A percentile compares a stretch with the other conserved stretches of the same genome.
Evolutionary conservation across 768 basidiomycete species (phyloP).

Genomic region (Amanita inopinata): DNA sequence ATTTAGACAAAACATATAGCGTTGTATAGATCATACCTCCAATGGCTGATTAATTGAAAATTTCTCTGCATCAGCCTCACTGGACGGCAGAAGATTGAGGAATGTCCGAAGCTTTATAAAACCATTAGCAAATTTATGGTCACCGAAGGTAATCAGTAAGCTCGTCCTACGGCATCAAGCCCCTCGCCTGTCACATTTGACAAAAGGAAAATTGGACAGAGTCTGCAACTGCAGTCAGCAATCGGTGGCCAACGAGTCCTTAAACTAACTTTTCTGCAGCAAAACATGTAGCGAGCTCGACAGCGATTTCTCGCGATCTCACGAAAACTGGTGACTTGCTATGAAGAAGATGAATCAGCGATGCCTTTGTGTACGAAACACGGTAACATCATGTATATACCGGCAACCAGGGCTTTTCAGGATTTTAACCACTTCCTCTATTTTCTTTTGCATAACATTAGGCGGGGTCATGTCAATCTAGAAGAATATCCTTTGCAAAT

Average conservation of each 20-base stretch:
- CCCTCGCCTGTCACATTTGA: slow-evolving; percentile 96
- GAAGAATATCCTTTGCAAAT: neutral
- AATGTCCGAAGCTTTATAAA: slow-evolving; percentile 66
- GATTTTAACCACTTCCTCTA: slow-evolving; percentile 89
- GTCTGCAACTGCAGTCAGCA: slow-evolving; percentile 28
- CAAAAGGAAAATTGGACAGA: slow-evolving; percentile 86
- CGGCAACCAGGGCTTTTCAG: slow-evolving; percentile 88
- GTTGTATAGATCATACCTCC: slow-evolving; percentile 37
- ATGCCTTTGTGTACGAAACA: neutral
- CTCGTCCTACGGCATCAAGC: slow-evolving; percentile 55
- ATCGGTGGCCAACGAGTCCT: neutral
- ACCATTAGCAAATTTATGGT: neutral
- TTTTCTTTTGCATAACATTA: slow-evolving; percentile 83
- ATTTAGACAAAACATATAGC: slow-evolving; percentile 2
- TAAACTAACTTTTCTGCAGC: slow-evolving; percentile 54
- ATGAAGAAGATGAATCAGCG: neutral
- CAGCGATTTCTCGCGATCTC: slow-evolving; percentile 69
- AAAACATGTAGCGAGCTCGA: slow-evolving; percentile 69
- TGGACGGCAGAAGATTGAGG: slow-evolving; percentile 83
- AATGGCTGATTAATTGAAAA: slow-evolving; percentile 73
- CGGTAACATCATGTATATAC: slow-evolving; percentile 26
- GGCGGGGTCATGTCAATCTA: slow-evolving; percentile 97
- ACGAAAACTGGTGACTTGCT: slow-evolving; percentile 83
- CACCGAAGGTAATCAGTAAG: slow-evolving; percentile 1
- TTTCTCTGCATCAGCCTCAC: slow-evolving; percentile 73